Conservation (phyloP, 352 stramenopile species). For the Phytophthora fragariae region DNA sequence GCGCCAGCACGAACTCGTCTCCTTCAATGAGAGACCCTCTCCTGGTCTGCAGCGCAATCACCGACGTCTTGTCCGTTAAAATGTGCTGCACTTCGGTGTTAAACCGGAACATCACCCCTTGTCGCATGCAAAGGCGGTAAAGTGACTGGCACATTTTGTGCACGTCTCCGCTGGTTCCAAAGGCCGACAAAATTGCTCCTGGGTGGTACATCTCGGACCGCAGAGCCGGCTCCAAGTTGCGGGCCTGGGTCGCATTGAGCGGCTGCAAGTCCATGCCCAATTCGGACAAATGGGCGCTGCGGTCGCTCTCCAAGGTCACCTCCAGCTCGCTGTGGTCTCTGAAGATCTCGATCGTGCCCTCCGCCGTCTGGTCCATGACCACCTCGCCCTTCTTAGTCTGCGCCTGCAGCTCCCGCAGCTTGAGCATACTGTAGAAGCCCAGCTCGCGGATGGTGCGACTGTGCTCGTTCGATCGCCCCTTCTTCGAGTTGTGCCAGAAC, state of each 20-base stretch:
- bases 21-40: conserved; percentile 87
- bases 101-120: conserved; percentile 91
- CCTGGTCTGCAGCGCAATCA: conserved; percentile 83
- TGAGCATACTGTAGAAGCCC: conserved; percentile 90
- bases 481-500: conserved; percentile 88
- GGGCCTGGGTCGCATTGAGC: conserved; percentile 59
- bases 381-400: conserved; percentile 81
- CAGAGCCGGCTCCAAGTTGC: conserved; percentile 75
- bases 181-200: conserved; percentile 80
- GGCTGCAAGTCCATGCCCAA: conserved; percentile 83
- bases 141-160: conserved; percentile 91
- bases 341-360: conserved; percentile 88
- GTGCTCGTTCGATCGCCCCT: conserved; percentile 76
- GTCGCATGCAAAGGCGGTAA: conserved; percentile 77
- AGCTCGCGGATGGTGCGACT: conserved; percentile 84
- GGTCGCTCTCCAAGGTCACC: conserved; percentile 78
- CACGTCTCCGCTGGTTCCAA: conserved; percentile 87
- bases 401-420: conserved; percentile 80
- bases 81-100: conserved; percentile 86
- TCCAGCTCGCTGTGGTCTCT: conserved; percentile 58
- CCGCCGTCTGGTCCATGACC: conserved; percentile 88
- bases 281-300: conserved; percentile 72
- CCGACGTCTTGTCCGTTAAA: conserved; percentile 74
- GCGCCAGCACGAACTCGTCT: conserved; percentile 86
- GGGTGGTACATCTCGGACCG: conserved; percentile 63